phyloP scores from a whole-genome alignment of 345 rosid species.

The Kandelia obovata region DNA sequence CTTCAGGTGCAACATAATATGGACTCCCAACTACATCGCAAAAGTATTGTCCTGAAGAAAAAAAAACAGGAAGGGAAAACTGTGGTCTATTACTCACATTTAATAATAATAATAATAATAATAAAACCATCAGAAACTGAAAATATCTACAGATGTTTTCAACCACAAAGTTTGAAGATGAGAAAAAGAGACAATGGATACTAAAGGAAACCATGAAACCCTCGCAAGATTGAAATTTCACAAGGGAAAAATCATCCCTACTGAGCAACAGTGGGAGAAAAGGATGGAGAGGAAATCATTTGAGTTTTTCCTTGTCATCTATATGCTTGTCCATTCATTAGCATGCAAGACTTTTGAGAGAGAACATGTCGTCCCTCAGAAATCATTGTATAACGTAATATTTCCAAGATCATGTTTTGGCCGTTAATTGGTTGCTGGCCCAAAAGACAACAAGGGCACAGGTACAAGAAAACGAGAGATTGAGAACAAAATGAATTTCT shows the following conservation, averaged over 20 bases:
- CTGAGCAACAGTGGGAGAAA: no score
- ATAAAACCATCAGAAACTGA: slow-evolving; percentile 3
- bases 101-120: not conserved
- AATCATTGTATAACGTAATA: no score
- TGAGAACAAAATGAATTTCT: not conserved
- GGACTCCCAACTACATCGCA: slow-evolving; percentile 97
- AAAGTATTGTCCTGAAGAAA: slow-evolving; percentile 60
- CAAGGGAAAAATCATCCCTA: no score
- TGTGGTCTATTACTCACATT: slow-evolving; percentile 3
- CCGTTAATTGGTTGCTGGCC: not conserved
- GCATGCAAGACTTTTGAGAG: no score
- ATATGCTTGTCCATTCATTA: no score
- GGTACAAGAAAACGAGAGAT: not conserved
- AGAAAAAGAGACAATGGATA: not conserved
- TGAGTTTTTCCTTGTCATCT: no score
- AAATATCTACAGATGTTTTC: not conserved
- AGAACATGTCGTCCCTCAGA: no score
- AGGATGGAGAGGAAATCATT: no score
- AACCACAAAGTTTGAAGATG: not conserved
- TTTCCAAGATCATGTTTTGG: no score
- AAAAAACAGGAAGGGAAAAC: slow-evolving; percentile 9
- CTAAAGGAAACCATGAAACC: no score
- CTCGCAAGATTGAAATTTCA: no score
- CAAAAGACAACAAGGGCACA: not conserved
- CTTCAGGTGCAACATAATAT: slow-evolving; percentile 97